Base-by-base conservation (phyloP, 345 rosid species). In the Cardamine occulta region DNA sequence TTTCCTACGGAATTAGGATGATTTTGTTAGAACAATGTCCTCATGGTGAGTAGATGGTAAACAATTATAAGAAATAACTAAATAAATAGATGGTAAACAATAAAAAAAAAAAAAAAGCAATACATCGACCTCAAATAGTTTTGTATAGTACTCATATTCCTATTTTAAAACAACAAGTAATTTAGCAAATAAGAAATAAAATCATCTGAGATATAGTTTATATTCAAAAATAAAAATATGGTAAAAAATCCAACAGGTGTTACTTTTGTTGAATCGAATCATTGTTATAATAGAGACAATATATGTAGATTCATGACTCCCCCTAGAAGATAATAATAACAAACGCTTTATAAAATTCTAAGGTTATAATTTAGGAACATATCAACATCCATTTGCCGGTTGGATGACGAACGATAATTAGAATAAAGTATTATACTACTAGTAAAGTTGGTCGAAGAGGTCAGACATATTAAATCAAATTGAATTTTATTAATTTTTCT, bases 321-420 rank as follows among this genome's bases (percentile, higher is more conserved):
- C 48, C 66, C 24, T 24, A 58, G 7, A 75, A 59, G 63, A 68
- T 75, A 60, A 68, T 68, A 47, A 67, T 45, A 66, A 74, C 4
- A 53, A 74, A 55, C 18, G 39, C 39, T 45, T 47, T 28, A 24
- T 67, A 66, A 49, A 66, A 58, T 48, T 74, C 2, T 11, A 48
- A 51, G 68, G 63, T 68, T 51, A 75, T 60, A 51, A 75, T 60
- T 40, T 60, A 51, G 24, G 10, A 19, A 59, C 56, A 75, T 60
- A 69, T 68, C 75, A 61, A 76, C 70, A 76, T 69, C 75, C 31
- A 53, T 12, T 54, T 63, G 80, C 70, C 80, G 70, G 80, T 62
- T 60, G 21, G 59, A 76, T 63, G 70, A 76, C 80, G 70, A 68
- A 40, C 6, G 31, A 35, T 2, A 13, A 28, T 17, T 59, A 24